These are phyloP conservation scores for Brasenia schreberi DNA, from an alignment of 164 flowering plant species.

Conservation along the genomic window DNA sequence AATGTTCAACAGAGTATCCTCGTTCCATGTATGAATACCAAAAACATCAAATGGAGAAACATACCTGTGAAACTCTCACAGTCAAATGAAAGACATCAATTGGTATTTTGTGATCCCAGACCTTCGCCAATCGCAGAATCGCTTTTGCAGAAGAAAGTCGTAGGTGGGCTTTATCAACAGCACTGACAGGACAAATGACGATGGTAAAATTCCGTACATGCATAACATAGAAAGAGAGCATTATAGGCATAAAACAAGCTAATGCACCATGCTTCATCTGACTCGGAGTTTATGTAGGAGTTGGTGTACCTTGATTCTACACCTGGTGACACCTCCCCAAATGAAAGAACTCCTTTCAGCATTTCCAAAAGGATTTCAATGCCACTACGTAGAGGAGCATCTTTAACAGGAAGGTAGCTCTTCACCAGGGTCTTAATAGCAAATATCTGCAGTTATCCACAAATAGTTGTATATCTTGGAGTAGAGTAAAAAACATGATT, in stretches of 20 bases:
- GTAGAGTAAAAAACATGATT: not conserved
- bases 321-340: constrained; percentile 70
- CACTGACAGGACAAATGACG: constrained; percentile 27
- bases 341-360: constrained; percentile 48
- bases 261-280: not conserved
- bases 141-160: constrained; percentile 89
- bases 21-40: not conserved
- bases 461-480: not conserved
- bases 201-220: not conserved
- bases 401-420: constrained; percentile 90
- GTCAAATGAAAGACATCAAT: constrained; percentile 67
- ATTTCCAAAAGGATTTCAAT: constrained; percentile 51
- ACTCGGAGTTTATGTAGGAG: not conserved
- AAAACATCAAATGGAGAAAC: not conserved
- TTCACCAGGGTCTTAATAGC: constrained; percentile 80
- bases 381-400: constrained; percentile 76
- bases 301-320: constrained; percentile 56
- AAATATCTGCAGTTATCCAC: constrained; percentile 11
- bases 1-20: no score
- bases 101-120: constrained; percentile 91
- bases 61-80: constrained; percentile 59
- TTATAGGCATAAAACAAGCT: not conserved
- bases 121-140: constrained; percentile 64
- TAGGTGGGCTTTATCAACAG: constrained; percentile 78
- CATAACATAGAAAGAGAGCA: not conserved